These are phyloP conservation scores for Ambrosia hybrid DNA, from an alignment of 140 eudicot genomes.

Conservation along the genomic window DNA sequence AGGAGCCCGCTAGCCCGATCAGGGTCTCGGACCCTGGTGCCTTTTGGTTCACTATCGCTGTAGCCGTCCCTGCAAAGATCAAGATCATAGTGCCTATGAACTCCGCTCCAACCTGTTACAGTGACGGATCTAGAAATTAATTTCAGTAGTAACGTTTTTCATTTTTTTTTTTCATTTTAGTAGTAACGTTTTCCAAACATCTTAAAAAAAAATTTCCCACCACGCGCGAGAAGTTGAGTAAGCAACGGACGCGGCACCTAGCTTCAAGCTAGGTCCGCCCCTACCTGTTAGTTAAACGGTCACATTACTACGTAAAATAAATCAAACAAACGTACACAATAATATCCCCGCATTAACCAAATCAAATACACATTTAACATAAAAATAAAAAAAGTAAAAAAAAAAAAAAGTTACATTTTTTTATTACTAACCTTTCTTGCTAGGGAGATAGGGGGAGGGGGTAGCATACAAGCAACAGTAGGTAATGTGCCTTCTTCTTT, in stretches of 20 bases:
- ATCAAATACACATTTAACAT: constrained; percentile 9
- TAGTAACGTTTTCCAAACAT: too few species aligned
- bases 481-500: constrained; percentile 69
- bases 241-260: too few species aligned
- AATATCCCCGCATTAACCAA: background rate
- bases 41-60: constrained; percentile 90
- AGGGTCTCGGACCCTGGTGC: constrained; percentile 78
- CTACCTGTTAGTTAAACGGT: constrained; percentile 46
- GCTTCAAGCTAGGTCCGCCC: too few species aligned
- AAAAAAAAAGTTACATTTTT: too few species aligned
- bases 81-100: constrained; percentile 88
- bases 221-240: too few species aligned
- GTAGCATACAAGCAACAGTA: constrained; percentile 65
- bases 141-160: too few species aligned
- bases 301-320: background rate
- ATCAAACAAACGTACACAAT: too few species aligned
- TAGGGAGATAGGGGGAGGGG: constrained; percentile 73
- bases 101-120: constrained; percentile 81
- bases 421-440: constrained; percentile 62
- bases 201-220: too few species aligned
- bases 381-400: background rate
- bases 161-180: too few species aligned
- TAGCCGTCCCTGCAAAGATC: constrained; percentile 85
- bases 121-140: too few species aligned
- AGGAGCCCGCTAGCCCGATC: constrained; percentile 74